phyloP scores from a whole-genome alignment of 257 asterid species.

The Fraxinus americana region DNA sequence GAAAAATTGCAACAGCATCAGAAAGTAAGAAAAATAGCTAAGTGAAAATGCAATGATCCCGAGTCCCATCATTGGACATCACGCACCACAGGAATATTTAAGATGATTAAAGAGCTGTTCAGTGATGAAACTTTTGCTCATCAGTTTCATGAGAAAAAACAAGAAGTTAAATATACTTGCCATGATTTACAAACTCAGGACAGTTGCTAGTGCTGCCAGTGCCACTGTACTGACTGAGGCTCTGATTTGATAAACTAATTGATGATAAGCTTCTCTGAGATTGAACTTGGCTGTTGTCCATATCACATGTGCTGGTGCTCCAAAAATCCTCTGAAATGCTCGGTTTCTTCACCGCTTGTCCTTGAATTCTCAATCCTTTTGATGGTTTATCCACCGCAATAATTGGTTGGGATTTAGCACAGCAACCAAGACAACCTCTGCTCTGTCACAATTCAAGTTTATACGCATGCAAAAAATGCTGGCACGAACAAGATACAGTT shows the following conservation, averaged over 20 bases:
- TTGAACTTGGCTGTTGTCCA: constrained; percentile 61
- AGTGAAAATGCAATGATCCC: background rate
- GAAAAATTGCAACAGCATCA: constrained; percentile 5
- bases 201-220: constrained; percentile 45
- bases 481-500: constrained; percentile 14
- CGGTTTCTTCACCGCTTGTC: constrained; percentile 53
- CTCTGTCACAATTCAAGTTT: constrained; percentile 59
- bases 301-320: constrained; percentile 78
- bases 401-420: constrained; percentile 61
- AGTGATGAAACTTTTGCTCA: background rate
- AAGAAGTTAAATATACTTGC: constrained; percentile 38
- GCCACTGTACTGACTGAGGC: constrained; percentile 39
- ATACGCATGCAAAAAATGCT: constrained; percentile 38
- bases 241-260: constrained; percentile 59
- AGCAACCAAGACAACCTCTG: constrained; percentile 85
- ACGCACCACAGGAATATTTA: background rate
- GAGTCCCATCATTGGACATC: background rate
- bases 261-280: constrained; percentile 79
- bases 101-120: background rate
- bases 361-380: constrained; percentile 72
- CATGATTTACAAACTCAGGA: constrained; percentile 69
- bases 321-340: constrained; percentile 73
- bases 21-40: background rate
- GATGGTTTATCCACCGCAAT: constrained; percentile 76
- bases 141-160: background rate